A percentile compares a stretch with the other conserved stretches of the same genome.
Conservation (phyloP, 1,284 basidiomycete genomes). For the Fistulina hepatica region DNA sequence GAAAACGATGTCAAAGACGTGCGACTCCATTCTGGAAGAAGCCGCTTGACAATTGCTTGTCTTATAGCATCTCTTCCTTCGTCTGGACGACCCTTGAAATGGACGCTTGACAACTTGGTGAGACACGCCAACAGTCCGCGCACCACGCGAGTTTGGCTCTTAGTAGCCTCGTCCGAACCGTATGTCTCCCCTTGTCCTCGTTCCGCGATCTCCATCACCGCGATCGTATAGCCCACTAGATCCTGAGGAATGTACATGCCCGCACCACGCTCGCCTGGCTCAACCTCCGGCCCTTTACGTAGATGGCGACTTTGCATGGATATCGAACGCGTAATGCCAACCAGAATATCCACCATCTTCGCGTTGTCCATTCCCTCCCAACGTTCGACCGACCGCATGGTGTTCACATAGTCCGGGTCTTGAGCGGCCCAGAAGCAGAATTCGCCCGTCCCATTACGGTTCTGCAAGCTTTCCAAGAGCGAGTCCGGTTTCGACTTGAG, state of each 20-base stretch:
- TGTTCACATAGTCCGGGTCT: conserved; percentile 53
- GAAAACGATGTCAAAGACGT: conserved; percentile 63
- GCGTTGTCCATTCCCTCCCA: conserved; percentile 44
- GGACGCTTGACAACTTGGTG: conserved; percentile 54
- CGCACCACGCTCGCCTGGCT: conserved; percentile 56
- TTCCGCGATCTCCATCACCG: conserved; percentile 71
- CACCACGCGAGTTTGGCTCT: conserved; percentile 68
- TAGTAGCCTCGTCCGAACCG: conserved; percentile 60
- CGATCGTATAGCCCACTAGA: conserved; percentile 80
- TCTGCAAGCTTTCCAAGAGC: conserved; percentile 56
- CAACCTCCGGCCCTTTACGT: conserved; percentile 64
- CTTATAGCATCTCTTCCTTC: conserved; percentile 63
- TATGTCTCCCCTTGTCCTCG: conserved; percentile 35
- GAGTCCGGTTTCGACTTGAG: conserved; percentile 69
- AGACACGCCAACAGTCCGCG: conserved; percentile 65
- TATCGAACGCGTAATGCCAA: conserved; percentile 55
- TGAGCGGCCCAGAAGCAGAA: conserved; percentile 79
- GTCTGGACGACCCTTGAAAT: conserved; percentile 56
- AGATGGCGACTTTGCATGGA: conserved; percentile 69
- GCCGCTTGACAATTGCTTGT: conserved; percentile 78
- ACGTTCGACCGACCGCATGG: conserved; percentile 38
- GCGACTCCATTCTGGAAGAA: conserved; percentile 84
- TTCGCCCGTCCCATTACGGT: conserved; percentile 69
- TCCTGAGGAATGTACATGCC: conserved; percentile 86
- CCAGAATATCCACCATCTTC: conserved; percentile 71